A percentile compares a stretch with the other conserved stretches of the same genome.
These are phyloP conservation scores for Solanum chaucha DNA, from an alignment of 257 asterid species.

Conservation along the genomic window DNA sequence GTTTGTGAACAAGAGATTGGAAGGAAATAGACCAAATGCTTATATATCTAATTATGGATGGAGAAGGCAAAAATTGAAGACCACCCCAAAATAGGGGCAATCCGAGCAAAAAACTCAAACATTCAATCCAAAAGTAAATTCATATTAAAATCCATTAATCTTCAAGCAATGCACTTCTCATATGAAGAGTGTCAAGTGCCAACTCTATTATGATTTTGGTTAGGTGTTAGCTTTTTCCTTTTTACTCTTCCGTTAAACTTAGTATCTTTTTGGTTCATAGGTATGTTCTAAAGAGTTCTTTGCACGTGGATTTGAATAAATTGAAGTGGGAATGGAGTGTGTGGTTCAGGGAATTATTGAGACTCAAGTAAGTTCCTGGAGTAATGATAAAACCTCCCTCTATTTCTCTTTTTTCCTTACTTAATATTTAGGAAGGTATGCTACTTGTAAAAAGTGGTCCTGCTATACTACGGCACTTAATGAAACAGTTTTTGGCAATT, in stretches of 20 bases:
- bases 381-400: neutral
- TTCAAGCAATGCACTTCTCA: neutral
- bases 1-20: no score
- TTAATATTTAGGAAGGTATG: neutral
- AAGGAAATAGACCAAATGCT: neutral
- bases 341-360: conserved; percentile 96
- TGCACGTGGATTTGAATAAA: neutral
- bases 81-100: neutral
- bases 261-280: neutral
- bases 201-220: neutral
- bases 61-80: neutral
- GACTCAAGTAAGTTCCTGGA: conserved; percentile 48
- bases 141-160: neutral
- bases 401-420: neutral
- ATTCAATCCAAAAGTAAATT: neutral
- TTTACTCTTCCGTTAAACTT: neutral
- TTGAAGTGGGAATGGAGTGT: conserved; percentile 53
- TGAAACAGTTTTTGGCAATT: neutral
- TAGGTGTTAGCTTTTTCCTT: neutral
- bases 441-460: neutral
- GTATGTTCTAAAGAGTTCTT: neutral
- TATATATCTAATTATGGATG: neutral
- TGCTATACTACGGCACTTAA: neutral
- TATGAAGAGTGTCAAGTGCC: neutral
- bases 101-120: neutral